Evolutionary conservation across 768 basidiomycete species (phyloP).

Genomic region (Tulasnella calospora): DNA sequence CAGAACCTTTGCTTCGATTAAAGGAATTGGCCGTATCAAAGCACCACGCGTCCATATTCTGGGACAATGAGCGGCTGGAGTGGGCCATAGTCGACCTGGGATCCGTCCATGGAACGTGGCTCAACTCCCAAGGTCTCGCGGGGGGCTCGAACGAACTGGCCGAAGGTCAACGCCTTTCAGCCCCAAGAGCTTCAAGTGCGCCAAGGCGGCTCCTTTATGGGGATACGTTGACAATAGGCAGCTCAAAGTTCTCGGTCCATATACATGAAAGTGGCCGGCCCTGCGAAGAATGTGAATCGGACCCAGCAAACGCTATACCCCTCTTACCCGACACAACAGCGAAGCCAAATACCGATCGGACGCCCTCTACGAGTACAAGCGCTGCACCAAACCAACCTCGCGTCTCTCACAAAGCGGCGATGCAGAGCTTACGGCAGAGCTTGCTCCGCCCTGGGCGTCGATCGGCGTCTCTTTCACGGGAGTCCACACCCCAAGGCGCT

Average conservation of each 20-base stretch:
- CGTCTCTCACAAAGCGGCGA: constrained; percentile 49
- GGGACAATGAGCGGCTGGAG: constrained; percentile 52
- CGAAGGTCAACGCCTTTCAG: constrained; percentile 48
- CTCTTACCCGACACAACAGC: not conserved
- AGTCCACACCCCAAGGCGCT: not conserved
- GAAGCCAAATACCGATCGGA: not conserved
- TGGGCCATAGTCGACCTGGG: constrained; percentile 84
- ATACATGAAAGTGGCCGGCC: constrained; percentile 59
- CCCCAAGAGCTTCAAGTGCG: constrained; percentile 60
- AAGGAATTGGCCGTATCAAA: constrained; percentile 85
- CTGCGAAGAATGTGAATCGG: constrained; percentile 50
- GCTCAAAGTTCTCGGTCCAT: constrained; percentile 65
- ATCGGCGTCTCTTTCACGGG: not conserved
- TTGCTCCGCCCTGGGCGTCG: constrained; percentile 40
- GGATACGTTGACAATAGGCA: constrained; percentile 62
- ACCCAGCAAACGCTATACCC: not conserved
- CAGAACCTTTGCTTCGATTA: constrained; percentile 53
- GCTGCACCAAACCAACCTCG: constrained; percentile 48
- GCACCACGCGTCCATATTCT: constrained; percentile 68
- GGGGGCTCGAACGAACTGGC: constrained; percentile 26
- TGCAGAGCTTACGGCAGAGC: constrained; percentile 59
- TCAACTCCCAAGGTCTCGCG: constrained; percentile 35
- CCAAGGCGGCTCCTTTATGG: constrained; percentile 59
- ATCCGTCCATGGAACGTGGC: constrained; percentile 76
- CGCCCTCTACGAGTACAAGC: constrained; percentile 38